Conservation (phyloP, 1,284 basidiomycete species). For the Termitomyces sp. region DNA sequence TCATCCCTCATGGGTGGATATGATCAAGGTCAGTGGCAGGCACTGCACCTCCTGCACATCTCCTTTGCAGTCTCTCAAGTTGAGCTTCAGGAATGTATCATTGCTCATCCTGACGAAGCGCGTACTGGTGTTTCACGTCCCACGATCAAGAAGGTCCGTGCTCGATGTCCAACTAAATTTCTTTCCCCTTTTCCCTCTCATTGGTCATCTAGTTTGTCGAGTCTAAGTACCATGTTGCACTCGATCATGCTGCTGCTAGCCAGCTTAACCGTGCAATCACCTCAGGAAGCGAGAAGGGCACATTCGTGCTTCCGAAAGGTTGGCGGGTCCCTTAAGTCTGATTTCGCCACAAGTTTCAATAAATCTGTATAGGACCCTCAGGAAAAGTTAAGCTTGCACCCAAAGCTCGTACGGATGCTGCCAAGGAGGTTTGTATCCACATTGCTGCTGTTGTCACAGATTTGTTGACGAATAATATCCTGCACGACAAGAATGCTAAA, state of each 20-base stretch:
- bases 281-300: slow-evolving; percentile 59
- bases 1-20: slow-evolving; percentile 47
- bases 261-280: slow-evolving; percentile 71
- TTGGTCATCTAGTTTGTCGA: slow-evolving; percentile 51
- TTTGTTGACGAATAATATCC: slow-evolving; percentile 10
- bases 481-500: slow-evolving; percentile 31
- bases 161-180: slow-evolving; percentile 12
- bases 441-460: background rate
- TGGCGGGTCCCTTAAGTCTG: slow-evolving; percentile 18
- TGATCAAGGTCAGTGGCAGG: slow-evolving; percentile 43
- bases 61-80: slow-evolving; percentile 9
- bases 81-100: slow-evolving; percentile 52
- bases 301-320: slow-evolving; percentile 71
- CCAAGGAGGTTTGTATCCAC: slow-evolving; percentile 57
- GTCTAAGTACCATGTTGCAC: slow-evolving; percentile 56
- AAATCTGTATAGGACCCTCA: slow-evolving; percentile 58
- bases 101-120: slow-evolving; percentile 60
- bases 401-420: slow-evolving; percentile 50
- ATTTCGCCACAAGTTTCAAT: slow-evolving; percentile 29
- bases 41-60: slow-evolving; percentile 6
- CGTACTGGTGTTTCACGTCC: slow-evolving; percentile 69
- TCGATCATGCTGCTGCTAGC: slow-evolving; percentile 53
- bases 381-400: slow-evolving; percentile 70
- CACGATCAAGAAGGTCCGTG: slow-evolving; percentile 70
- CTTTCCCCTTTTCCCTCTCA: slow-evolving; percentile 14